Conservation (phyloP, 306 rosid species). For the Vicia villosa region DNA sequence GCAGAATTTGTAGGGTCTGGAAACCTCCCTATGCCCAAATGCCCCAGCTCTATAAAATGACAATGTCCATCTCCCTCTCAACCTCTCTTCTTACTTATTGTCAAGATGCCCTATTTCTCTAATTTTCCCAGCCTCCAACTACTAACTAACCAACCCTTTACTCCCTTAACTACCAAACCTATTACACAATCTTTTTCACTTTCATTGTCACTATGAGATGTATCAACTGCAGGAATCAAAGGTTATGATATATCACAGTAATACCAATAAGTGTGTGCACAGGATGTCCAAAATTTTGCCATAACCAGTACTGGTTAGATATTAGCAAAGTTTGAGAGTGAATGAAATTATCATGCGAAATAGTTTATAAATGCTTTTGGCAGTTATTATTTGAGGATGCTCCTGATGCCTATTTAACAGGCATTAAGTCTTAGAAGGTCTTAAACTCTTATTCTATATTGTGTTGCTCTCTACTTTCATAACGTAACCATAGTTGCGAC, state of each 20-base stretch:
- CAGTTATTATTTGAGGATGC: conserved; percentile 25
- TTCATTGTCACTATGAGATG: conserved; percentile 17
- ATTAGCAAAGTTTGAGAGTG: conserved; percentile 8
- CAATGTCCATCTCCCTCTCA: background rate
- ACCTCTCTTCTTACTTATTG: background rate
- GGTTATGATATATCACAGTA: too few species aligned
- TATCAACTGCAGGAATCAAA: background rate
- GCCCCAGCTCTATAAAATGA: background rate
- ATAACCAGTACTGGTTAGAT: conserved; percentile 11
- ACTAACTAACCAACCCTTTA: background rate
- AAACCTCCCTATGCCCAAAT: background rate
- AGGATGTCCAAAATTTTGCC: background rate
- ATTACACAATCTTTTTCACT: background rate
- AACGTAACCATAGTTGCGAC: conserved; percentile 22
- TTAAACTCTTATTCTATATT: conserved; percentile 20
- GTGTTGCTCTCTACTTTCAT: conserved; percentile 17
- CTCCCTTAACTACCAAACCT: background rate
- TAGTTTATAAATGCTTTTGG: conserved; percentile 15
- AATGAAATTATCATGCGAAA: conserved; percentile 4
- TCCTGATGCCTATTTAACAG: background rate
- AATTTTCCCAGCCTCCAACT: conserved; percentile 1
- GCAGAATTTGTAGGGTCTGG: background rate
- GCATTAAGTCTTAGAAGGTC: conserved; percentile 18
- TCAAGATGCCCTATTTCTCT: background rate
- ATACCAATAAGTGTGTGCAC: conserved; percentile 4